Evolutionary conservation across 164 flowering plant genomes (phyloP).

Genomic region (Macadamia tetraphylla): DNA sequence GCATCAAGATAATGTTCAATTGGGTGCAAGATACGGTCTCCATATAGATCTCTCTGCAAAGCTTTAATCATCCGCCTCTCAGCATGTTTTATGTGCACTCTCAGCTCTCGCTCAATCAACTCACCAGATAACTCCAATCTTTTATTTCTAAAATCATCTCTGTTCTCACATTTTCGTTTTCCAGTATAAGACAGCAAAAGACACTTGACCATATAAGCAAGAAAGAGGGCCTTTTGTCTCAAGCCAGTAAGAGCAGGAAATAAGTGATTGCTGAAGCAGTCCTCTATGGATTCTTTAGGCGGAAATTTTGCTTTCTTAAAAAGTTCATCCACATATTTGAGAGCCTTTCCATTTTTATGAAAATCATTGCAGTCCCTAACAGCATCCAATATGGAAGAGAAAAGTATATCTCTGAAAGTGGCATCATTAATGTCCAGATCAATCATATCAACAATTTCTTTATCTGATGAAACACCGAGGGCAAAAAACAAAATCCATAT

Average conservation of each 20-base stretch:
- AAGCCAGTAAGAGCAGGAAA: conserved; percentile 47
- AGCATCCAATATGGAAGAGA: conserved; percentile 71
- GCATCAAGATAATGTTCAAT: conserved; percentile 73
- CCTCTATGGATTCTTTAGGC: conserved; percentile 48
- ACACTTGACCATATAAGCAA: conserved; percentile 86
- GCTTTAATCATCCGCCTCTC: conserved; percentile 71
- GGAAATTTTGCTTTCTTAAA: conserved; percentile 47
- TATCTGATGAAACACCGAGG: conserved; percentile 73
- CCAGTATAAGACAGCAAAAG: conserved; percentile 61
- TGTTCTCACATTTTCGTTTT: conserved; percentile 59
- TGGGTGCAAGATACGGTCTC: conserved; percentile 46
- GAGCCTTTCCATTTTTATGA: conserved; percentile 41
- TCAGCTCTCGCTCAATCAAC: conserved; percentile 70
- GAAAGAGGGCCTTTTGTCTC: conserved; percentile 67
- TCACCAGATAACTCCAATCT: conserved; percentile 82
- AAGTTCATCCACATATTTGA: conserved; percentile 26
- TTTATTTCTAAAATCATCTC: conserved; percentile 83
- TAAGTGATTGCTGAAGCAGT: conserved; percentile 40
- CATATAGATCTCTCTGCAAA: conserved; percentile 76
- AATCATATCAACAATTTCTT: conserved; percentile 63
- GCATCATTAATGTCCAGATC: conserved; percentile 43
- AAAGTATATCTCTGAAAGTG: conserved; percentile 44
- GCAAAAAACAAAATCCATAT: conserved; percentile 83
- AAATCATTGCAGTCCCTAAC: conserved; percentile 53
- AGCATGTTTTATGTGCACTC: conserved; percentile 64